Conservation (phyloP, 2,329 filamentous ascomycete genomes). For the Hypocreales sp. region DNA sequence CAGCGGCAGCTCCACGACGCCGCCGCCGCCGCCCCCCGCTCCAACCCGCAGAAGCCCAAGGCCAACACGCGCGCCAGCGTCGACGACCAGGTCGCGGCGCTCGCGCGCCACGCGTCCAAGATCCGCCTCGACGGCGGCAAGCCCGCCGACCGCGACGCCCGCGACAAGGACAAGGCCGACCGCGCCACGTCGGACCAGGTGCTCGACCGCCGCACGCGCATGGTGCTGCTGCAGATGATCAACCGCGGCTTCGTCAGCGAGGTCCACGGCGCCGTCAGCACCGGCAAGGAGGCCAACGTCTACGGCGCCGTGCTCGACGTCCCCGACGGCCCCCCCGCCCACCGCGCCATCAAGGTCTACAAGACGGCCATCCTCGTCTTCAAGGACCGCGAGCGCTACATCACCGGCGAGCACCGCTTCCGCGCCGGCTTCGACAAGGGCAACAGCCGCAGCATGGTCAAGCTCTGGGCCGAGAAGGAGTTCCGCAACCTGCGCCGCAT, state of each 20-base stretch:
- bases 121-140: slow-evolving; percentile 60
- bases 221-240: slow-evolving; percentile 93
- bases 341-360: slow-evolving; percentile 95
- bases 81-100: slow-evolving; percentile 76
- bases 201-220: slow-evolving; percentile 80
- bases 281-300: slow-evolving; percentile 96
- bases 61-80: slow-evolving; percentile 67
- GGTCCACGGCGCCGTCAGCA: slow-evolving; percentile 88
- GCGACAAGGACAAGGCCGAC: slow-evolving; percentile 76
- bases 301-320: slow-evolving; percentile 69
- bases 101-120: slow-evolving; percentile 74
- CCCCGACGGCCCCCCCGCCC: slow-evolving; percentile 36
- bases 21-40: slow-evolving; percentile 43
- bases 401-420: slow-evolving; percentile 88
- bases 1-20: slow-evolving; percentile 50
- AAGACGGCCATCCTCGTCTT: slow-evolving; percentile 96
- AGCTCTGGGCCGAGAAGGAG: slow-evolving; percentile 97
- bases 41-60: slow-evolving; percentile 63
- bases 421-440: slow-evolving; percentile 83
- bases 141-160: slow-evolving; percentile 26
- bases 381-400: slow-evolving; percentile 94
- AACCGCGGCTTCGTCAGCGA: slow-evolving; percentile 81
- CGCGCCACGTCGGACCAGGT: slow-evolving; percentile 91
- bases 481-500: slow-evolving; percentile 85
- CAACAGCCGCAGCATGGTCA: slow-evolving; percentile 93